These are phyloP conservation scores for Ophiostoma novo-ulmi DNA, from an alignment of 2,329 filamentous ascomycete species.

Conservation along the genomic window DNA sequence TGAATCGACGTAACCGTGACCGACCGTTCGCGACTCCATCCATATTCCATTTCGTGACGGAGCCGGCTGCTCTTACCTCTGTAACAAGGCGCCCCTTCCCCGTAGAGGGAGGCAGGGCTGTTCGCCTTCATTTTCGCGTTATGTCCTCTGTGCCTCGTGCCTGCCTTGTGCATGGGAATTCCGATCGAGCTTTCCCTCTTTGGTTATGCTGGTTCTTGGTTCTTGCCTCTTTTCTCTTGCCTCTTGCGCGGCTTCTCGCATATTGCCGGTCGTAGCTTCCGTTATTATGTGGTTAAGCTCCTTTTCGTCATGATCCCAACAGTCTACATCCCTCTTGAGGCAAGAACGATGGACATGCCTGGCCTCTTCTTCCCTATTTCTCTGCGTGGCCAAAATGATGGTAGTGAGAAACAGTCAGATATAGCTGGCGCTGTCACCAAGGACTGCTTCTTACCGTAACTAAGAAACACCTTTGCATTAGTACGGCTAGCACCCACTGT, in stretches of 20 bases:
- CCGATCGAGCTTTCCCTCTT: not conserved
- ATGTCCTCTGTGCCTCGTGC: not conserved
- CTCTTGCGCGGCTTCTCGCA: not conserved
- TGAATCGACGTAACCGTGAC: not conserved
- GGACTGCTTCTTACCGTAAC: too few relatives aligned
- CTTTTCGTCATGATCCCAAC: not conserved
- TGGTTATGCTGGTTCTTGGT: not conserved
- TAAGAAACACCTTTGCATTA: not conserved
- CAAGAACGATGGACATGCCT: not conserved
- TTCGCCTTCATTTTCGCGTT: constrained; percentile 8
- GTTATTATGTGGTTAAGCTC: not conserved
- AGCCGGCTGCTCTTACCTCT: constrained; percentile 4
- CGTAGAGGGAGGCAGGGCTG: not conserved
- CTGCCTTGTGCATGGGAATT: not conserved
- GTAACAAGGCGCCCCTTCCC: not conserved
- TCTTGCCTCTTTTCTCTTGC: not conserved
- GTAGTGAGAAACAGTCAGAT: not conserved
- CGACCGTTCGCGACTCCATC: not conserved
- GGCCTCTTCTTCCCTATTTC: not conserved
- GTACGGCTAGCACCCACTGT: constrained; percentile 11
- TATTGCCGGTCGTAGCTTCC: not conserved
- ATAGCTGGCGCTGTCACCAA: too few relatives aligned
- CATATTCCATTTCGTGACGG: constrained; percentile 4
- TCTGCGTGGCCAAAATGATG: not conserved
- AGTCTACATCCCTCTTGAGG: not conserved